A percentile compares a stretch with the other conserved stretches of the same genome.
Conservation (phyloP, 306 rosid species). For the Parietaria judaica region DNA sequence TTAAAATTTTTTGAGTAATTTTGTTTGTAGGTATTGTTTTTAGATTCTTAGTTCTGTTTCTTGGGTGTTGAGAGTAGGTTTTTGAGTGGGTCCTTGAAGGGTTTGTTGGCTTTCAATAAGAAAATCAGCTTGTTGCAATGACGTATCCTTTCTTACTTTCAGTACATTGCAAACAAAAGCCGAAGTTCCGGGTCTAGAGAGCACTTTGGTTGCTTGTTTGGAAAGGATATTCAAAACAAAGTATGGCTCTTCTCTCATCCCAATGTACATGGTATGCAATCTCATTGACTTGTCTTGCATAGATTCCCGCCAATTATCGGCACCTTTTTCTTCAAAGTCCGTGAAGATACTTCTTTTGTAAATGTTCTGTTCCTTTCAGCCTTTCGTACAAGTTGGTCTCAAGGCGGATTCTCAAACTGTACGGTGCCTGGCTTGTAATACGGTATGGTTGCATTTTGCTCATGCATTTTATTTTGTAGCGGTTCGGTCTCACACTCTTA, state of each 20-base stretch:
- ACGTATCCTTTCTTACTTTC: conserved; percentile 17
- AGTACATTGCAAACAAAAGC: conserved; percentile 72
- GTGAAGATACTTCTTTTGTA: conserved; percentile 9
- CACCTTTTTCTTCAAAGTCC: not conserved
- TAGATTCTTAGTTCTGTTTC: too few relatives aligned
- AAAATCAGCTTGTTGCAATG: not conserved
- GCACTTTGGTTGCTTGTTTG: conserved; percentile 52
- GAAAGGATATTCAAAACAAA: conserved; percentile 77
- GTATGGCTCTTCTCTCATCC: conserved; percentile 75
- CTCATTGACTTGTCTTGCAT: too few relatives aligned
- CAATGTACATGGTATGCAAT: conserved; percentile 69
- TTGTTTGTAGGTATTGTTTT: too few relatives aligned
- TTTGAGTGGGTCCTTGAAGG: too few relatives aligned
- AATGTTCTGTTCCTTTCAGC: conserved; percentile 48
- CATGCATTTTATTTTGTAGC: not conserved
- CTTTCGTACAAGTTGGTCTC: conserved; percentile 80
- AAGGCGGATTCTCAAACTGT: conserved; percentile 71
- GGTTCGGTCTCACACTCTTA: too few relatives aligned
- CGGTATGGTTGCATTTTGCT: conserved; percentile 35
- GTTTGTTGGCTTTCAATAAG: not conserved
- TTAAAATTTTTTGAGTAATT: too few relatives aligned
- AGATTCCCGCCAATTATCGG: too few relatives aligned
- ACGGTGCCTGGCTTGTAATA: conserved; percentile 74
- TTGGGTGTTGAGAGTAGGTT: too few relatives aligned
- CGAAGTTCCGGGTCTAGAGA: conserved; percentile 61